phyloP scores from a whole-genome alignment of 192 early-diverging fungal species.

The Backusella circina region DNA sequence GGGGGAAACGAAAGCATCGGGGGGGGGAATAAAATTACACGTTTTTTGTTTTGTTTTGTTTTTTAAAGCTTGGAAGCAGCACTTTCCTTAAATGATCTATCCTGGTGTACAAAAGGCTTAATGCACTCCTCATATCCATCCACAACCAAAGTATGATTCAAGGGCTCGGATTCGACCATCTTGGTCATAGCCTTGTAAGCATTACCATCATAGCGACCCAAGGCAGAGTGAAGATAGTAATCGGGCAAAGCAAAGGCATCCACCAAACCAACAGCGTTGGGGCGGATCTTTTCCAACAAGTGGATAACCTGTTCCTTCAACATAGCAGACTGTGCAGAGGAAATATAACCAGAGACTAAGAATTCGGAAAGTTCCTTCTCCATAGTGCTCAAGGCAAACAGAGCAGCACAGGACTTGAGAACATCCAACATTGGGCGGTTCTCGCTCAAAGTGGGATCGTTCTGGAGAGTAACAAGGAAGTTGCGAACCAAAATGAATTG shows the following conservation, averaged over 20 bases:
- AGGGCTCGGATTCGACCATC: constrained; percentile 71
- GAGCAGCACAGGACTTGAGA: constrained; percentile 39
- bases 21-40: not conserved
- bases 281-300: constrained; percentile 60
- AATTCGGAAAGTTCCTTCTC: constrained; percentile 67
- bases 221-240: constrained; percentile 68
- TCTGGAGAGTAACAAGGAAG: constrained; percentile 61
- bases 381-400: constrained; percentile 61
- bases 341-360: constrained; percentile 51
- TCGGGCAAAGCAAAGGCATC: constrained; percentile 79
- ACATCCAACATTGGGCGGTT: constrained; percentile 36
- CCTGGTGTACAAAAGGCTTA: constrained; percentile 28
- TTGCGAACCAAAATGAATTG: constrained; percentile 71
- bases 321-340: constrained; percentile 41
- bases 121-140: constrained; percentile 51
- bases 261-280: constrained; percentile 73
- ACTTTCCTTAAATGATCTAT: constrained; percentile 9
- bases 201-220: constrained; percentile 72
- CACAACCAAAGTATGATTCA: constrained; percentile 63
- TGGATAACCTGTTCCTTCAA: constrained; percentile 50
- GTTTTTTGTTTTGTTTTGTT: no score
- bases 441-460: constrained; percentile 35
- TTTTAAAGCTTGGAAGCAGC: constrained; percentile 22
- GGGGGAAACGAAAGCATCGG: not conserved
- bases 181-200: constrained; percentile 75